A percentile compares a stretch with the other conserved stretches of the same genome.
Evolutionary conservation across 1,284 basidiomycete genomes (phyloP).

Genomic region (Ustanciosporium gigantosporum): DNA sequence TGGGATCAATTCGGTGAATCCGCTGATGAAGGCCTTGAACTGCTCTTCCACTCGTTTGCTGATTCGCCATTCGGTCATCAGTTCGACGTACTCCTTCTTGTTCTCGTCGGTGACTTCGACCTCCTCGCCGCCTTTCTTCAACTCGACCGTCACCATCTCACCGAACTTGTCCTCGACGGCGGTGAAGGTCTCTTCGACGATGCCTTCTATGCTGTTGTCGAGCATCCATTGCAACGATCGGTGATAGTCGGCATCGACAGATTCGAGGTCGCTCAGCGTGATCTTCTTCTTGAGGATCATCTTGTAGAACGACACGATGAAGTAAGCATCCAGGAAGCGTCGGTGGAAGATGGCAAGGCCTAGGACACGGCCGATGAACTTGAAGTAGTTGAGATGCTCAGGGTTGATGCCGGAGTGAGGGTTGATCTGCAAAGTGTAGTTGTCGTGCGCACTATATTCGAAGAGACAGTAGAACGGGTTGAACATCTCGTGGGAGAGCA

Average conservation of each 20-base stretch:
- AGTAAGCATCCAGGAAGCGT: constrained; percentile 97
- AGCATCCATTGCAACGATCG: constrained; percentile 93
- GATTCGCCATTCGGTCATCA: constrained; percentile 92
- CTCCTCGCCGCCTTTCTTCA: constrained; percentile 83
- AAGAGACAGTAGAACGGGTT: constrained; percentile 89
- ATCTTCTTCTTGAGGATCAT: constrained; percentile 69
- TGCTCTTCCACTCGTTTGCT: constrained; percentile 88
- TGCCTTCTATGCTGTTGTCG: constrained; percentile 58
- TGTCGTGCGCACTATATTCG: constrained; percentile 98
- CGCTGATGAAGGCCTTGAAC: constrained; percentile 92
- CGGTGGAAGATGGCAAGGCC: constrained; percentile 98
- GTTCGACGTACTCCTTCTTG: constrained; percentile 98
- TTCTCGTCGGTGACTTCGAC: constrained; percentile 91
- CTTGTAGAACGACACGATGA: constrained; percentile 98
- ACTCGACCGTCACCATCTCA: constrained; percentile 88
- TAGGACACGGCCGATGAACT: constrained; percentile 92
- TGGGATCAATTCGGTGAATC: constrained; percentile 92
- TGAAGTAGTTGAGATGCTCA: constrained; percentile 99
- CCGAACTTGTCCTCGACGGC: constrained; percentile 95
- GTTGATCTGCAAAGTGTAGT: constrained; percentile 98
- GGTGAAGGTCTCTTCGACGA: constrained; percentile 60
- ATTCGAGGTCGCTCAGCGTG: constrained; percentile 56
- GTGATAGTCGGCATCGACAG: constrained; percentile 67
- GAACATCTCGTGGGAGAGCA: constrained; percentile 86
- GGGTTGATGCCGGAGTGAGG: constrained; percentile 97